Evolutionary conservation across 306 rosid species (phyloP), one percentile per base, ranked within the genome.

Genomic region (Ceratonia siliqua): DNA sequence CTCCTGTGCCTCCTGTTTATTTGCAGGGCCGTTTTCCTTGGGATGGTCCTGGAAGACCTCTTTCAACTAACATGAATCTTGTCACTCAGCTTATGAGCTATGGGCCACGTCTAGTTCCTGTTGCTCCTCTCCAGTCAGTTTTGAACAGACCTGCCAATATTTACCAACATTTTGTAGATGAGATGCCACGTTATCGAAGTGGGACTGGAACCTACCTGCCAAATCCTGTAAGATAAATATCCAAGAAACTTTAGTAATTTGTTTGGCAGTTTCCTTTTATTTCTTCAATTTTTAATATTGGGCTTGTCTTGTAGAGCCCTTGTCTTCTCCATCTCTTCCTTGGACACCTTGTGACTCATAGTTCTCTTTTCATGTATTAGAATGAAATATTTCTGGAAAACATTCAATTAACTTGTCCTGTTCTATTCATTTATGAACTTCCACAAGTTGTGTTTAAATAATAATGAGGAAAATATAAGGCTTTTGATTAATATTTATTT

Each of bases 181-280:
- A 87, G 50, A 84, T 86, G 59, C 94, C 97, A 46, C 86, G 89
- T 68, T 73, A 82, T 79, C 88, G 92, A 41, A 81, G 87, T 79
- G 97, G 97, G 70, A 91, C 97, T 15, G 97, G 97, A 65, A 89
- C 97, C 30, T 91, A 89, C 84, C 82, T 89, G 85, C 97, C 97
- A 70, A 87, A 84, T 84, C 91, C 95, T 28, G 97, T 91, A 86
- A 77, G 97, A 58, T 73, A 72, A 33, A n/a, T 11, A 50, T 76
- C 43, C 35, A 46, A 22, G 25, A 18, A 46, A 45, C 45, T 39
- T 39, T 8, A 2, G 17, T 39, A 43, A n/a, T 54, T 38, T 66
- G 39, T 62, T 28, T 30, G 30, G 55, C 30, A 22, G 10, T 74
- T 46, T 64, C 45, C 64, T 39, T 68, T 10, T 18, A n/a, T 58